These are phyloP conservation scores for Trapa incisa DNA, from an alignment of 345 rosid species.

Conservation along the genomic window DNA sequence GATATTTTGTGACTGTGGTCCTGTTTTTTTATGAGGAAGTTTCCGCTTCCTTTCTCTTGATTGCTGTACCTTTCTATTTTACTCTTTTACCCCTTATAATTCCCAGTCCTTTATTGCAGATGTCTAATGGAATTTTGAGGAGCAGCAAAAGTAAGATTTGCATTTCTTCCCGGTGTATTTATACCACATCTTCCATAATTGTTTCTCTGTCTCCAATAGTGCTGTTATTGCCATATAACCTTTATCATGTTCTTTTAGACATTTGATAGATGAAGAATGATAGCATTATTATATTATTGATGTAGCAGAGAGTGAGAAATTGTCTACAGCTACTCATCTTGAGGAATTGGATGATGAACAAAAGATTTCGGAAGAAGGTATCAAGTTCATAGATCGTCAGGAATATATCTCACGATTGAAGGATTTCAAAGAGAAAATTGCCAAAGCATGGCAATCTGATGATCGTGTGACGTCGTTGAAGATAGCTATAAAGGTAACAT, in stretches of 20 bases:
- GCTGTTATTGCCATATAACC: background rate
- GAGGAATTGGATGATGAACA: slow-evolving; percentile 49
- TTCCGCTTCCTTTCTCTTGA: background rate
- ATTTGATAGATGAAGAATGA: slow-evolving; percentile 9
- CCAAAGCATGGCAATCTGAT: slow-evolving; percentile 53
- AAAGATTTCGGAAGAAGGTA: slow-evolving; percentile 37
- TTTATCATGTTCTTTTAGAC: background rate
- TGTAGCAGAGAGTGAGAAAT: slow-evolving; percentile 34
- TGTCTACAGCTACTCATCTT: slow-evolving; percentile 26
- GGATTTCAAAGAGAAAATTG: slow-evolving; percentile 69
- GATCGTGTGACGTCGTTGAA: slow-evolving; percentile 79
- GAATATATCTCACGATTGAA: slow-evolving; percentile 62
- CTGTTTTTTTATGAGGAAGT: background rate
- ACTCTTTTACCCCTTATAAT: too few relatives aligned
- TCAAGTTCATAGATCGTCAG: slow-evolving; percentile 41
- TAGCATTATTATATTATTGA: slow-evolving; percentile 8
- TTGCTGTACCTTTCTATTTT: background rate
- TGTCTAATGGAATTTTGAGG: slow-evolving; percentile 50
- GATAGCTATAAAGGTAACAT: slow-evolving; percentile 60
- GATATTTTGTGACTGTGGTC: background rate
- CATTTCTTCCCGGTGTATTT: background rate
- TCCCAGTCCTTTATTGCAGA: slow-evolving; percentile 24
- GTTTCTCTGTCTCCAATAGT: background rate
- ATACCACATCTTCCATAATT: background rate
- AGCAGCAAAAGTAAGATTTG: slow-evolving; percentile 42